A percentile compares a stretch with the other conserved stretches of the same genome.
Evolutionary conservation across 192 early-diverging fungal species (phyloP).

Genomic region (Umbelopsis isabellina): DNA sequence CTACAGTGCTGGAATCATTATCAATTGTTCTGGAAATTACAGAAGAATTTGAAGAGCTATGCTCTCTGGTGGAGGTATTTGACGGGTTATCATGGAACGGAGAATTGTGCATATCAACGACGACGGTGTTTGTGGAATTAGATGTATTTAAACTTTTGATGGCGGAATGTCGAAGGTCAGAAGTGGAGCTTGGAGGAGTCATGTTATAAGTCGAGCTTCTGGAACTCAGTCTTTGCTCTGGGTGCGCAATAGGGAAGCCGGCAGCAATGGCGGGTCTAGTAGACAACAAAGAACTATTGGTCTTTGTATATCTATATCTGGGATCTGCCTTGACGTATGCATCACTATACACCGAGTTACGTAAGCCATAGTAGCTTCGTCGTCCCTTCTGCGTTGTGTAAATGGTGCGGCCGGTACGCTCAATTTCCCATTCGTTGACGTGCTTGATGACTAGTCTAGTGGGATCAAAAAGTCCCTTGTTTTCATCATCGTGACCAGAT

Average conservation of each 20-base stretch:
- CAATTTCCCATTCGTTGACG: conserved; percentile 62
- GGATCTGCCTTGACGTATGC: background rate
- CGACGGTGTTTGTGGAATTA: background rate
- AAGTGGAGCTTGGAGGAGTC: conserved; percentile 11
- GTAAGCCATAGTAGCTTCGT: conserved; percentile 3
- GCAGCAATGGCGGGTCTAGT: background rate
- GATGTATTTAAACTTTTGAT: conserved; percentile 3
- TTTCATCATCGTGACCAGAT: conserved; percentile 68
- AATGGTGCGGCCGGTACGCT: conserved; percentile 41
- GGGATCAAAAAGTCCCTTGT: conserved; percentile 74
- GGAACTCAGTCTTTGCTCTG: background rate
- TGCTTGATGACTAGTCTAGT: conserved; percentile 54
- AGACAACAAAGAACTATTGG: background rate
- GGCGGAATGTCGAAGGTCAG: conserved; percentile 4
- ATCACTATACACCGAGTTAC: background rate
- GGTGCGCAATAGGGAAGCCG: background rate
- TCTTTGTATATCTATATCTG: background rate
- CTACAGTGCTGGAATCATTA: conserved; percentile 11
- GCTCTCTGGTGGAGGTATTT: background rate
- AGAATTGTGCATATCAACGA: background rate
- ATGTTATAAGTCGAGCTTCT: background rate
- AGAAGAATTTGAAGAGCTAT: background rate
- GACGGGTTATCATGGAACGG: background rate
- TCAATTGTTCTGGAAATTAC: background rate
- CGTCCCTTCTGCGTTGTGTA: background rate